Evolutionary conservation across 1,284 basidiomycete genomes (phyloP).

Genomic region (Pseudozyma tsukubaensis): DNA sequence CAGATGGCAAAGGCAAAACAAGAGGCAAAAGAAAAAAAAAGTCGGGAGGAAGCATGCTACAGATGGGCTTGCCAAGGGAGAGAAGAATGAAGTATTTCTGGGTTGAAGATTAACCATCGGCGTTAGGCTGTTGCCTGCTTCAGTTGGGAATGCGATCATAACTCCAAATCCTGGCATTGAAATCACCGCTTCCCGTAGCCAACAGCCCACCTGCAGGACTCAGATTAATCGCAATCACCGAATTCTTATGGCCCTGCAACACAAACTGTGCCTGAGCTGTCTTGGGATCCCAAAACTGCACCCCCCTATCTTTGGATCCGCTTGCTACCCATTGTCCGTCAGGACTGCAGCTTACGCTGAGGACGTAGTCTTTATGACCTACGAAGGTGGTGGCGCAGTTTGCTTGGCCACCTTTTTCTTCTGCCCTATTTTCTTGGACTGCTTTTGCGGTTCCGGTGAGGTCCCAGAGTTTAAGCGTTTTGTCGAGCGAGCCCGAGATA

Average conservation of each 20-base stretch:
- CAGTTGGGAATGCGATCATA: slow-evolving; percentile 56
- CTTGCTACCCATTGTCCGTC: slow-evolving; percentile 89
- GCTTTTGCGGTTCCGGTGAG: slow-evolving; percentile 72
- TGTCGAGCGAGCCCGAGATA: slow-evolving; percentile 85
- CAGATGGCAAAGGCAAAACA: no score
- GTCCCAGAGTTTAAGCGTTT: slow-evolving; percentile 89
- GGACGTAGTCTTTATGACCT: slow-evolving; percentile 88
- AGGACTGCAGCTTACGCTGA: slow-evolving; percentile 82
- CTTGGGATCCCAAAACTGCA: slow-evolving; percentile 80
- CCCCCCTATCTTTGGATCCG: slow-evolving; percentile 88
- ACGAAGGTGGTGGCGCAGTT: slow-evolving; percentile 81
- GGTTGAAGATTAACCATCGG: no score
- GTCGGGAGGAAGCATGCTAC: no score
- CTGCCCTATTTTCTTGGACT: slow-evolving; percentile 52
- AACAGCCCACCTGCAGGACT: slow-evolving; percentile 80
- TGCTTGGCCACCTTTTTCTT: slow-evolving; percentile 67
- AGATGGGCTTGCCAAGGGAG: neutral
- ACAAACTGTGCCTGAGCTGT: slow-evolving; percentile 82
- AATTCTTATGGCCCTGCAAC: slow-evolving; percentile 90
- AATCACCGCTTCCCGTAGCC: slow-evolving; percentile 88
- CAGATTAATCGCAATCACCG: slow-evolving; percentile 87
- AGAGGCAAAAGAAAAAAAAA: no score
- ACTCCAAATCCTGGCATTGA: slow-evolving; percentile 71
- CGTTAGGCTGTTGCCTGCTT: no score
- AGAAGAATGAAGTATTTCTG: no score